Percentiles rank a stretch among this genome's conserved stretches.
Evolutionary conservation across 441 rosid genomes (phyloP).

Genomic region (Dalechampia spathulata): DNA sequence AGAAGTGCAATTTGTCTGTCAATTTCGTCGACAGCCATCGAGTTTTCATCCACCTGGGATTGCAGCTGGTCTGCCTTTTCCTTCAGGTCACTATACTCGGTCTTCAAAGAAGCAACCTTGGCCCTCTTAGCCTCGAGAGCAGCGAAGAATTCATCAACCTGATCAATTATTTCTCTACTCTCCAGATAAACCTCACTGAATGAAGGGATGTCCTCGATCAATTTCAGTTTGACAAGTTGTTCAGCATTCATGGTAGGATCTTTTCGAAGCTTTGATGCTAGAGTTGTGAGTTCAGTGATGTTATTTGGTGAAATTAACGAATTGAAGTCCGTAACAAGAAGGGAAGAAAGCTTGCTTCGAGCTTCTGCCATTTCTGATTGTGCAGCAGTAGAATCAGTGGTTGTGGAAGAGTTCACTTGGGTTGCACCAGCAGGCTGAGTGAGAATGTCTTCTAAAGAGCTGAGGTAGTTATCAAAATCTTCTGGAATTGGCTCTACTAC

Average conservation of each 20-base stretch:
- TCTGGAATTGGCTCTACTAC: slow-evolving; percentile 27
- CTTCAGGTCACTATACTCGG: slow-evolving; percentile 53
- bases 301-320: slow-evolving; percentile 38
- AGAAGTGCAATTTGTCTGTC: slow-evolving; percentile 58
- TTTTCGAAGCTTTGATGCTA: slow-evolving; percentile 46
- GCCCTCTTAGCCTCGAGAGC: slow-evolving; percentile 47
- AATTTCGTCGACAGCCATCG: slow-evolving; percentile 38
- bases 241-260: slow-evolving; percentile 52
- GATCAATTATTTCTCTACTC: slow-evolving; percentile 42
- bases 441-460: slow-evolving; percentile 55
- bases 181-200: slow-evolving; percentile 56
- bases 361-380: slow-evolving; percentile 57
- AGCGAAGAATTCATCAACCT: slow-evolving; percentile 43
- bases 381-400: slow-evolving; percentile 18
- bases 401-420: slow-evolving; percentile 6
- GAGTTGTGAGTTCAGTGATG: slow-evolving; percentile 32
- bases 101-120: slow-evolving; percentile 44
- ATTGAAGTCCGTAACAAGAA: slow-evolving; percentile 46
- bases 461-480: slow-evolving; percentile 64
- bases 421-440: slow-evolving; percentile 30
- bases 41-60: slow-evolving; percentile 40
- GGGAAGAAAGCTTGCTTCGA: slow-evolving; percentile 45
- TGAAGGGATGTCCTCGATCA: slow-evolving; percentile 57
- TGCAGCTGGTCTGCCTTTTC: slow-evolving; percentile 46
- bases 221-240: slow-evolving; percentile 58